Evolutionary conservation across 2,329 filamentous ascomycete genomes (phyloP), one percentile per base, ranked within the genome.

Genomic region (Nemania abortiva): DNA sequence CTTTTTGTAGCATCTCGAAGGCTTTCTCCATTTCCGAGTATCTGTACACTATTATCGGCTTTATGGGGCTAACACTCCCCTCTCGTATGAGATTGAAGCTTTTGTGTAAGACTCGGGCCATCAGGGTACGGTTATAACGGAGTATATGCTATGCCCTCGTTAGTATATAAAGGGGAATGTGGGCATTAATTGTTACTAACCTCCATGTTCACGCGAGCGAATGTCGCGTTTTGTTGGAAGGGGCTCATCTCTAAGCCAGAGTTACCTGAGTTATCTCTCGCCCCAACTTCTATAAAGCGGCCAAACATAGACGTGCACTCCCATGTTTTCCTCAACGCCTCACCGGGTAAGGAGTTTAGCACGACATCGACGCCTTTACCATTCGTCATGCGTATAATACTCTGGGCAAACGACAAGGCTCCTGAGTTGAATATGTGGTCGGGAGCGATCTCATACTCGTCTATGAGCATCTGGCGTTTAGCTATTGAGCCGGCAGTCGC

Each of bases 1-100:
- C 79, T 13, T 70, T 72, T 62, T 81, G 79, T 76, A 84, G 80
- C 7, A 78, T 77, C 1, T 79, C 73, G 69, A 84, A 81, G 0
- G 81, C 80, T 1, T 81, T 72, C 24, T 76, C 73, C 9, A 81
- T 74, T 1, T 78, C 60, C 2, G 64, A 69, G 11, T 74, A 72
- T 18, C 62, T 60, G 69, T 77, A 68, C 24, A 61, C 34, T 20
- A 59, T 59, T 37, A 53, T 57, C 27, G 59, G 65, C 24, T 63
- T 63, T 6, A 63, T 63, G 20, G 50, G 50, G 10, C 60, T 22
- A 27, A 63, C 29, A 6, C 39, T 59, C 5, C 56, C 56, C 15
- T 59, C 56, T 47, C 55, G 55, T 42, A 59, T 59, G 39, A 59
- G 56, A 49, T 34, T 31, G 18, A 59, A 59, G 39, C 56, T 47